Evolutionary conservation across 163 green algal genomes (phyloP), one percentile per base, ranked within the genome.

Genomic region (Smithsoniella earleae): DNA sequence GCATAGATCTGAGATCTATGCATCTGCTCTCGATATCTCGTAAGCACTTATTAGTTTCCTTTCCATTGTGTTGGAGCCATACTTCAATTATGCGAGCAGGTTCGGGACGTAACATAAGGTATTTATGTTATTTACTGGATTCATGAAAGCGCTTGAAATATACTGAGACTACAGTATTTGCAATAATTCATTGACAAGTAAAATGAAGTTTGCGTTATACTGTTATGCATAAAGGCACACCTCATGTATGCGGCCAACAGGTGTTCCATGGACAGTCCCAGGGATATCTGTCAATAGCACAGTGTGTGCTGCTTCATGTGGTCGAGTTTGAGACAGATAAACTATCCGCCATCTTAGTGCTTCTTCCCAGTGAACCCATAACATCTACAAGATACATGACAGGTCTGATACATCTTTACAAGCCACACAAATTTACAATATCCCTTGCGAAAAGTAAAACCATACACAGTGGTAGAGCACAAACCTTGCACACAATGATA

Each of bases 351-450:
- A 69, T 31, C 43, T 69, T 5, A 69, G 58, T 5, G 58, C n/a
- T 31, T 69, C 58, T 45, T 69, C 30, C 58, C 58, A 69, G 58
- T 69, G 27, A n/a, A 33, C 25, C 58, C 58, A 69, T 16, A 69
- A 6, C 58, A 69, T 33, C 58, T 69, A 33, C 58, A 69, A 1
- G 25, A 18, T 13, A 49, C 40, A 13, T 49, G 40, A 49, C 10
- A 49, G 40, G 10, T 49, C 13, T 13, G 40, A 10, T 49, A 13
- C 13, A 22, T 10, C 40, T 13, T 22, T 10, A 49, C 40, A 49
- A 49, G 10, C 40, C 10, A 22, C 13, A 10, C 40, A 22, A 13
- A 22, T 49, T 49, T 13, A 49, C 13, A 13, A 49, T 49, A 13
- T n/a, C n/a, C n/a, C n/a, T n/a, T n/a, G 40, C 40, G 13, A 10